These are phyloP conservation scores for Neocucurbitaria cava DNA, from an alignment of 2,329 filamentous ascomycete species.

Conservation along the genomic window DNA sequence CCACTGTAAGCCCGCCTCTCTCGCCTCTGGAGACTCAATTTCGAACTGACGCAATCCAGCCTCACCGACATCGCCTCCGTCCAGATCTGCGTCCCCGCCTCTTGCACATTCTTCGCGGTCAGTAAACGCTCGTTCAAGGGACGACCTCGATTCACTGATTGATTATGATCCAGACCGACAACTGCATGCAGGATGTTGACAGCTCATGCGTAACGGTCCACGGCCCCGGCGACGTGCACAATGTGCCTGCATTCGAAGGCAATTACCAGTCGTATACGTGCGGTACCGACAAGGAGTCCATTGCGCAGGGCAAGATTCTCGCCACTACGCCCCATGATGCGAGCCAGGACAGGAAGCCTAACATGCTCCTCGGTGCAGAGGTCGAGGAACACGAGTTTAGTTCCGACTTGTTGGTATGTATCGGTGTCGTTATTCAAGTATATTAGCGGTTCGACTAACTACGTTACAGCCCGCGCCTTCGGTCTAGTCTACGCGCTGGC, in stretches of 20 bases:
- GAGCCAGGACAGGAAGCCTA: neutral
- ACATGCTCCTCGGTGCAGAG: neutral
- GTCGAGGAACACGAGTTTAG: neutral
- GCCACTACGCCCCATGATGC: neutral
- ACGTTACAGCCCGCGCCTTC: neutral
- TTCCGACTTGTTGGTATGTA: neutral
- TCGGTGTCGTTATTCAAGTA: neutral
- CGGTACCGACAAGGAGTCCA: neutral
- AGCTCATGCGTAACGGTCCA: neutral
- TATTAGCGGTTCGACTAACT: neutral
- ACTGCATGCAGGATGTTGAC: neutral
- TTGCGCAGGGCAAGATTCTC: neutral
- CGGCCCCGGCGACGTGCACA: constrained; percentile 2
- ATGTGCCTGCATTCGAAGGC: neutral
- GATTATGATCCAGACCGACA: neutral
- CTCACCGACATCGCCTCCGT: constrained; percentile 6
- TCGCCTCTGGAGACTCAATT: neutral
- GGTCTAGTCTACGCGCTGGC: neutral
- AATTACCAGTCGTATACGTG: constrained; percentile 2
- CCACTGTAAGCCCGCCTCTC: constrained; percentile 5
- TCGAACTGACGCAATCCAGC: constrained; percentile 1
- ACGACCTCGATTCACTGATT: neutral
- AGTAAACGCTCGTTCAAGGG: neutral
- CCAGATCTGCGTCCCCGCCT: constrained; percentile 15
- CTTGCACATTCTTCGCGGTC: constrained; percentile 18